Evolutionary conservation across 305 asterid genomes (phyloP).

Genomic region (Solanum aculeatissimum): DNA sequence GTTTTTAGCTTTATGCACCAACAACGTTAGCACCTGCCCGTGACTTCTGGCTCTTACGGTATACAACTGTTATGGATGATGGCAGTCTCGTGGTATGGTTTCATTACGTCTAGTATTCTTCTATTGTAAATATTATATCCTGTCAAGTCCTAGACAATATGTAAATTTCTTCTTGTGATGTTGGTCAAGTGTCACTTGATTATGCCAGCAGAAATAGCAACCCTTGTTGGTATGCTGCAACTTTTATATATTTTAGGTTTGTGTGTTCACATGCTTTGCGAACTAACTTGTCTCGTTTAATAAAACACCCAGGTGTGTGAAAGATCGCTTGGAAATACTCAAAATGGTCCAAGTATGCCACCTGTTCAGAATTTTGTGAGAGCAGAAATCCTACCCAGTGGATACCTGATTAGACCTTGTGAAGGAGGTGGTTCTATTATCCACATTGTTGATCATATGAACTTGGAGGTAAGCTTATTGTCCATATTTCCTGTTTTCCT

Average conservation of each 20-base stretch:
- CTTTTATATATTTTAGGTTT: not conserved
- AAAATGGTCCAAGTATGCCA: conserved; percentile 86
- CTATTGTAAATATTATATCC: not conserved
- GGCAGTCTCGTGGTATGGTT: conserved; percentile 77
- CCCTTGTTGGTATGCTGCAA: not conserved
- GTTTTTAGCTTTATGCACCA: conserved; percentile 65
- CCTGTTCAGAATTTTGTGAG: conserved; percentile 73
- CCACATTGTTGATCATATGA: conserved; percentile 85
- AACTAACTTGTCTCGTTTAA: not conserved
- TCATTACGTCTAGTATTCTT: not conserved
- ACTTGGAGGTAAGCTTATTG: conserved; percentile 47
- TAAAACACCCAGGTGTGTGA: conserved; percentile 55
- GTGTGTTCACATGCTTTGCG: not conserved
- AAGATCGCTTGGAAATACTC: conserved; percentile 75
- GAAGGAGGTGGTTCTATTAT: conserved; percentile 90
- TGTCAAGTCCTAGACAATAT: not conserved
- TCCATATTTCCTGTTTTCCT: not conserved
- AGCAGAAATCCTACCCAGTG: conserved; percentile 89
- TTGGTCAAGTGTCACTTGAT: not conserved
- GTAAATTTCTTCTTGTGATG: not conserved
- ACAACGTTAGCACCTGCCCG: conserved; percentile 97
- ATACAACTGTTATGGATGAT: conserved; percentile 76
- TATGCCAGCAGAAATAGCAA: not conserved
- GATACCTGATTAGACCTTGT: conserved; percentile 83
- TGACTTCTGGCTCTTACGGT: conserved; percentile 85